A percentile compares a stretch with the other conserved stretches of the same genome.
Evolutionary conservation across 208 protist genomes (phyloP).

Genomic region (Trypanosoma avium): DNA sequence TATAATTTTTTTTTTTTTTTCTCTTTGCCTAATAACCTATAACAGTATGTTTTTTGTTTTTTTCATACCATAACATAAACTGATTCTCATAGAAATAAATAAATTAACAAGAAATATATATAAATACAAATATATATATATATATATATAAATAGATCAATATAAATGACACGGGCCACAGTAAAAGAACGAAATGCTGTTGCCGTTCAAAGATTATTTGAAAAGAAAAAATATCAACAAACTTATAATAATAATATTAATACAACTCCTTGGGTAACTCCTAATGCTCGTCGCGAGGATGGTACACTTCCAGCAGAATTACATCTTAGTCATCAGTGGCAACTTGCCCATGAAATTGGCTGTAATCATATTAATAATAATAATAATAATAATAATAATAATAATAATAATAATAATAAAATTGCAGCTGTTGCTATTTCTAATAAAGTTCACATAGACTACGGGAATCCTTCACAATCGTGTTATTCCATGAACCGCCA

Average conservation of each 20-base stretch:
- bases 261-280: constrained; percentile 1
- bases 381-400: constrained; percentile 7
- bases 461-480: constrained; percentile 25
- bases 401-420: constrained; percentile 7
- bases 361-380: not conserved
- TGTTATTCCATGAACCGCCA: constrained; percentile 46
- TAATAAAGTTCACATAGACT: no score
- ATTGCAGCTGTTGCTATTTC: not conserved
- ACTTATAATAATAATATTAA: no score
- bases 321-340: constrained; percentile 44
- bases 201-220: constrained; percentile 44
- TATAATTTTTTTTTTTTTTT: no score
- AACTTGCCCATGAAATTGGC: constrained; percentile 41
- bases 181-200: constrained; percentile 39
- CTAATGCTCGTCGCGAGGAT: not conserved
- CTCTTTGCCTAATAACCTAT: no score
- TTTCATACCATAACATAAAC: no score
- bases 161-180: constrained; percentile 12
- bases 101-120: no score
- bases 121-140: constrained; percentile 12
- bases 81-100: no score
- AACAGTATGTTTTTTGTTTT: no score
- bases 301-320: constrained; percentile 33
- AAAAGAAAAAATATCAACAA: not conserved
- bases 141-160: not conserved